Evolutionary conservation across 192 early-diverging fungal genomes (phyloP).

Genomic region (Rhizophagus prolifer): DNA sequence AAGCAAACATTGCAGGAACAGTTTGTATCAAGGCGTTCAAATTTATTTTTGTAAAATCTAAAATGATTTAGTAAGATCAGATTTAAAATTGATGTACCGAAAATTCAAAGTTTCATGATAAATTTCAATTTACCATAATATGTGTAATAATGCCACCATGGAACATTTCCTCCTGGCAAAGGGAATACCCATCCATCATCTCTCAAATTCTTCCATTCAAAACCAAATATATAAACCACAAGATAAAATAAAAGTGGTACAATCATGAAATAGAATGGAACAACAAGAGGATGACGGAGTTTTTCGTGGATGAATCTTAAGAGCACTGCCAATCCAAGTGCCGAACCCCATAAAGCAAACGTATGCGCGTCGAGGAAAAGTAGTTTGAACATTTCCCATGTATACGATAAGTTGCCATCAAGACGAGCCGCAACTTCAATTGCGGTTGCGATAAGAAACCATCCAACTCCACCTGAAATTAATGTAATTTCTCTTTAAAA

Average conservation of each 20-base stretch:
- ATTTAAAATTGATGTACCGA: background rate
- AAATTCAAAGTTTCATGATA: conserved; percentile 2
- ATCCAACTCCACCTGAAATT: conserved; percentile 72
- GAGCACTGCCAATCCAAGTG: conserved; percentile 63
- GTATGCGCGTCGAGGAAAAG: conserved; percentile 64
- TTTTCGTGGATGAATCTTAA: conserved; percentile 71
- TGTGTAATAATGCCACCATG: conserved; percentile 90
- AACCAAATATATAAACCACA: conserved; percentile 56
- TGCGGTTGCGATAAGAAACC: conserved; percentile 90
- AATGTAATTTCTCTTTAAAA: background rate
- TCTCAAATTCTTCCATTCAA: conserved; percentile 67
- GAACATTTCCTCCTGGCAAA: conserved; percentile 66
- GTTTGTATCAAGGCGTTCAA: conserved; percentile 67
- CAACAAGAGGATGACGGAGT: conserved; percentile 77
- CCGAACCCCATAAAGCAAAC: conserved; percentile 79
- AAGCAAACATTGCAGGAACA: conserved; percentile 86
- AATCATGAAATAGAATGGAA: conserved; percentile 85
- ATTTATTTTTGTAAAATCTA: conserved; percentile 64
- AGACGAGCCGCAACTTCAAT: conserved; percentile 82
- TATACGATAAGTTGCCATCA: conserved; percentile 53
- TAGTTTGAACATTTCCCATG: conserved; percentile 54
- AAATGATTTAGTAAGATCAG: conserved; percentile 21
- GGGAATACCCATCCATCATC: conserved; percentile 82
- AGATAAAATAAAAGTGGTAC: conserved; percentile 79
- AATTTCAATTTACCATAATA: conserved; percentile 53